Base-by-base conservation (phyloP, 106 monocot genomes). In the Phalaenopsis aphrodite region DNA sequence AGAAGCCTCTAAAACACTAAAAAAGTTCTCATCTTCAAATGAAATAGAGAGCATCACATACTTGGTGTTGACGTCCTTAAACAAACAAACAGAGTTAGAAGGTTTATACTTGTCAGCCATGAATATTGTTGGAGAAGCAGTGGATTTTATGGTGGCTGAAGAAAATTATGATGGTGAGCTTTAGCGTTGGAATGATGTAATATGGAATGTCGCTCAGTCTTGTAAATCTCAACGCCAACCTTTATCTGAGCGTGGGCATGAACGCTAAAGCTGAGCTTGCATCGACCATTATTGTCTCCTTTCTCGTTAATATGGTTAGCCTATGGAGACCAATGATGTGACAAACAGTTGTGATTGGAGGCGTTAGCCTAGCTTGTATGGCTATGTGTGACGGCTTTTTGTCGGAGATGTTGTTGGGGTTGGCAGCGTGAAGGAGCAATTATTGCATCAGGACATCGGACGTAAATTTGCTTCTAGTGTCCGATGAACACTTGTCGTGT, bases 151-250 rank as follows among this genome's bases (percentile, higher is more conserved):
- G 58, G 19, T n/a, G 83, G 43, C 5, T 84, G 42, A 10, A 36
- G 11, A 19, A 56, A 14, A 6, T 64, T 2, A 79, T 75, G 79
- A 45, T 47, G 9, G 73, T 58, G 0, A 74, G 72, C 47, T 75
- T 84, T 17, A 79, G 84, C 41, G 8, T 79, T 3, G 84, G 84
- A 1, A 64, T 79, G 30, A 79, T 78, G 38, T 84, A 84, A 61
- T 75, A 79, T 36, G 84, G 84, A 2, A 56, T 79, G 64, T 79
- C 79, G 1, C 43, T 79, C 8, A 78, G 72, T 41, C 52, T 75
- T 5, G 79, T 65, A 1, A 79, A 78, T 42, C 72, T 84, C 5
- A 41, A 58, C 2, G 43, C 72, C 57, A 79, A 75, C n/a, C 18
- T 84, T 4, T 84, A 79, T 72, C 6, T 79, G 2, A 79, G 74